phyloP scores from a whole-genome alignment of 768 basidiomycete genomes.

The Kwoniella sp. region DNA sequence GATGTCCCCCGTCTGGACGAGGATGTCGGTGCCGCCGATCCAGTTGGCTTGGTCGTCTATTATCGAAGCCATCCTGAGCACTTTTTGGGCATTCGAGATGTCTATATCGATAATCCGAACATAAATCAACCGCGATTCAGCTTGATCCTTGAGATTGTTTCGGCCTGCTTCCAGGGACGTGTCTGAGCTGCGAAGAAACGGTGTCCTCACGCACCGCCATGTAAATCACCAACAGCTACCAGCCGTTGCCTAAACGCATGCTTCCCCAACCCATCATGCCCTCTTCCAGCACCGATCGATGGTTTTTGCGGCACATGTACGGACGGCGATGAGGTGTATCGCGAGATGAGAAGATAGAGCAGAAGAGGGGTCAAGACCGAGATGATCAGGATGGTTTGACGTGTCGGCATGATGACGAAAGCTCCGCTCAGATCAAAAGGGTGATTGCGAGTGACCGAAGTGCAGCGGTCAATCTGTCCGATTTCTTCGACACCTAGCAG shows the following conservation, averaged over 20 bases:
- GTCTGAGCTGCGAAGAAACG: not conserved
- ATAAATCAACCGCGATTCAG: too few relatives aligned
- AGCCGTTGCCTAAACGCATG: conserved; percentile 56
- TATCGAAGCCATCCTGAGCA: conserved; percentile 78
- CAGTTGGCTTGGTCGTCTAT: conserved; percentile 73
- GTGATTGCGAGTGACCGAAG: too few relatives aligned
- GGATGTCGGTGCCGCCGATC: conserved; percentile 78
- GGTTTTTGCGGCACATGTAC: not conserved
- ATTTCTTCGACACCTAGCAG: too few relatives aligned
- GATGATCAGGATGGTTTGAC: conserved; percentile 10
- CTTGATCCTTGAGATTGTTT: not conserved
- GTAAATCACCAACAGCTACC: conserved; percentile 87
- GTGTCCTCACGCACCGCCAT: conserved; percentile 62
- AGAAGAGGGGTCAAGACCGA: conserved; percentile 1
- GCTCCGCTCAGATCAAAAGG: too few relatives aligned
- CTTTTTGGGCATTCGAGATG: conserved; percentile 72
- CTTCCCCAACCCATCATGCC: not conserved
- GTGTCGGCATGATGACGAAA: conserved; percentile 5
- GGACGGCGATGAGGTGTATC: not conserved
- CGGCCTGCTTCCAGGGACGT: too few relatives aligned
- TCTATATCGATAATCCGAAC: conserved; percentile 57
- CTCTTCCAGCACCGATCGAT: not conserved
- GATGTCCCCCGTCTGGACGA: conserved; percentile 95
- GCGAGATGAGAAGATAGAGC: conserved; percentile 14
- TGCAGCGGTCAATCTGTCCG: too few relatives aligned